Evolutionary conservation across 2,329 filamentous ascomycete genomes (phyloP), one percentile per base, ranked within the genome.

Genomic region (Tympanopsis confertula): DNA sequence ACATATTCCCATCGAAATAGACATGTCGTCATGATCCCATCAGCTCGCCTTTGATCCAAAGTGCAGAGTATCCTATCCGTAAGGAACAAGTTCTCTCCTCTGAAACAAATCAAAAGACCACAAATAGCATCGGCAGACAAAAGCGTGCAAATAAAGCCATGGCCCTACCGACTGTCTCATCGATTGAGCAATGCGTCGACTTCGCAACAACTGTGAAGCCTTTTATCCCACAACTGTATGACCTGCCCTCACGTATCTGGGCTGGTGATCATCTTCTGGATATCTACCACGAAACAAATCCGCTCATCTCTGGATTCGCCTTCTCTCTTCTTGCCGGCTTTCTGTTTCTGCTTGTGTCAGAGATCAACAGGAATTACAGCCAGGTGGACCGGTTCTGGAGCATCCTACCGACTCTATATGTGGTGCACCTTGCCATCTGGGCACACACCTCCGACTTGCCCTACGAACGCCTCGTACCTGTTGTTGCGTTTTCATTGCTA

Each of bases 361-460:
- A 96, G 58, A 60, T 86, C 62, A 95, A 91, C 61, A 74, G 73
- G 51, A 98, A 98, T 59, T 95, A 88, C 58, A 95, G 88, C 14
- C 91, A 98, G 61, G 81, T 98, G 30, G 91, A 98, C 58, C 78
- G 91, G 36, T 63, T 82, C 49, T 98, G 91, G 91, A 91, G 86
- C 53, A 68, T 98, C 42, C 63, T 98, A 36, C 91, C 91, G 2
- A 81, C 85, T 5, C 52, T 94, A 36, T 96, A 94, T 60, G 82
- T 91, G 54, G 70, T 78, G 4, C 88, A 98, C 58, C 91, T 86
- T 54, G 73, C 77, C 26, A 50, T 78, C n/a, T 98, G 88, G 80
- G 82, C 87, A 28, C 81, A 83, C 47, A 51, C 89, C 44, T 73
- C 78, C 33, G 82, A 80, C 2, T 52, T 94, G 1, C 71, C 80